Conservation (phyloP, 176 grass and related monocot species). For the Chloris gayana region DNA sequence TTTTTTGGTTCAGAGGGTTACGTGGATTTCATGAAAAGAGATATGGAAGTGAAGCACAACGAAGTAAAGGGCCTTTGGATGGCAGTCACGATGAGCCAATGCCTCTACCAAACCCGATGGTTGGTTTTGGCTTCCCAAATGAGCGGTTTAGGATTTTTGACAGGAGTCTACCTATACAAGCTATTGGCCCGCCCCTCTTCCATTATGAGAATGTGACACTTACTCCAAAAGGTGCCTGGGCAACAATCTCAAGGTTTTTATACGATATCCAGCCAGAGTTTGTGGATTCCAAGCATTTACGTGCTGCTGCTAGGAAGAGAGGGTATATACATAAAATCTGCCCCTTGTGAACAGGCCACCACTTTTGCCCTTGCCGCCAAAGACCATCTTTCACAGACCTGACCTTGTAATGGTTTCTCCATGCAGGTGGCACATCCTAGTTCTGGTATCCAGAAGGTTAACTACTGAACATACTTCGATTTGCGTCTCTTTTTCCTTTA, state of each 20-base stretch:
- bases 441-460: too few species aligned
- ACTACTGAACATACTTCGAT: too few species aligned
- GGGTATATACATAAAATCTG: constrained; percentile 78
- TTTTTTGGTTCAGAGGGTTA: too few species aligned
- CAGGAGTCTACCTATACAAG: constrained; percentile 51
- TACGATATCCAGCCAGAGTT: constrained; percentile 78
- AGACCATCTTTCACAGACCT: constrained; percentile 52
- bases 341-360: constrained; percentile 57
- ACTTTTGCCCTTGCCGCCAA: constrained; percentile 59
- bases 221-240: constrained; percentile 76
- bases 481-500: too few species aligned
- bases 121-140: constrained; percentile 68
- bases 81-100: constrained; percentile 34
- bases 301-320: constrained; percentile 73
- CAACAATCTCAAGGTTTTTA: constrained; percentile 60
- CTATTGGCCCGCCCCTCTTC: constrained; percentile 74
- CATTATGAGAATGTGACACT: constrained; percentile 86
- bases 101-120: constrained; percentile 70
- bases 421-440: too few species aligned
- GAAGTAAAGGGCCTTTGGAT: constrained; percentile 34
- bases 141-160: constrained; percentile 10
- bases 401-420: too few species aligned
- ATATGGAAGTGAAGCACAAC: constrained; percentile 27
- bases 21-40: constrained; percentile 2
- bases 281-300: constrained; percentile 80